Percentiles rank a stretch among this genome's conserved stretches.
Conservation (phyloP, 495 filamentous ascomycete genomes). For the Aspergillus haitiensis region DNA sequence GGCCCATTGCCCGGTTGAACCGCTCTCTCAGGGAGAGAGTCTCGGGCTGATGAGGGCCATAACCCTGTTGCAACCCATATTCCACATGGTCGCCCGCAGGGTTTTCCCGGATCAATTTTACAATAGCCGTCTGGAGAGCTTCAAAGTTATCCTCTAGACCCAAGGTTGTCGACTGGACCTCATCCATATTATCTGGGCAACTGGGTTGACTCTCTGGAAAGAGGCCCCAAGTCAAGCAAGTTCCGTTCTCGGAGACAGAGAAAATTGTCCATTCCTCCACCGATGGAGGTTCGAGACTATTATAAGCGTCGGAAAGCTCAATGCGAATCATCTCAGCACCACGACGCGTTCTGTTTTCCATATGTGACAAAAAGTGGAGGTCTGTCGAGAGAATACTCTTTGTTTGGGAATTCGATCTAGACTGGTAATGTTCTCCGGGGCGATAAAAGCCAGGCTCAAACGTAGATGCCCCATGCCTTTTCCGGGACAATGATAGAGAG, state of each 20-base stretch:
- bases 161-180: conserved; percentile 60
- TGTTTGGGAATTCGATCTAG: conserved; percentile 23
- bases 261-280: conserved; percentile 58
- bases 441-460: conserved; percentile 36
- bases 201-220: conserved; percentile 36
- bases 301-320: conserved; percentile 40
- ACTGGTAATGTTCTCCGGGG: conserved; percentile 20
- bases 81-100: conserved; percentile 52
- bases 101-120: conserved; percentile 78
- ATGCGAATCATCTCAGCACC: conserved; percentile 48
- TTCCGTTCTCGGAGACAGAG: conserved; percentile 72
- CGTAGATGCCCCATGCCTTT: conserved; percentile 13
- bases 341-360: conserved; percentile 30
- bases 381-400: conserved; percentile 35
- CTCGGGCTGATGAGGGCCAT: conserved; percentile 3
- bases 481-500: conserved; percentile 15
- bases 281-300: conserved; percentile 41
- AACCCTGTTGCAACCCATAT: conserved; percentile 11
- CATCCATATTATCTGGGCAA: conserved; percentile 45
- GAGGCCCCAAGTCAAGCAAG: conserved; percentile 67
- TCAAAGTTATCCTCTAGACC: conserved; percentile 81
- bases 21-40: conserved; percentile 37
- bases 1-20: conserved; percentile 43
- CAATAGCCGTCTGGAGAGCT: conserved; percentile 75
- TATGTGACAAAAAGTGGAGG: conserved; percentile 27